Percentiles rank a stretch among this genome's conserved stretches.
phyloP scores from a whole-genome alignment of 208 protist genomes.

The Cochliopodium minus region DNA sequence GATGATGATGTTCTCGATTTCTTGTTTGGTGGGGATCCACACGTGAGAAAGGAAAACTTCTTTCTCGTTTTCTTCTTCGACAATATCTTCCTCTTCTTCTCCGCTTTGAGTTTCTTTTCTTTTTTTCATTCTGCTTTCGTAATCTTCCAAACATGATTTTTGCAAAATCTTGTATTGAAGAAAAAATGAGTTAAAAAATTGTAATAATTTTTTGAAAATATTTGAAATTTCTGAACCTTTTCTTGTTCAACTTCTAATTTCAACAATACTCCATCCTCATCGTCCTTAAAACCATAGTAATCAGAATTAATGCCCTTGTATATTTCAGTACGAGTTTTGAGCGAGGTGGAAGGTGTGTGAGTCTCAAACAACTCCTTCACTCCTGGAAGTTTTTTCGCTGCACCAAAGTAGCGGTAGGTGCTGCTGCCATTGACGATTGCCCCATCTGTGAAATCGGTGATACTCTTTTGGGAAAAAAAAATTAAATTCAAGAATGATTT shows the following conservation, averaged over 20 bases:
- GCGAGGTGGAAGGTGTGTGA: not conserved
- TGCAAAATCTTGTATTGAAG: not conserved
- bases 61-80: not conserved
- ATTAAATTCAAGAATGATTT: not conserved
- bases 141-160: not conserved
- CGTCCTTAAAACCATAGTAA: conserved; percentile 50
- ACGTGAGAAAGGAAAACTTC: not conserved
- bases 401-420: conserved; percentile 58
- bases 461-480: not conserved
- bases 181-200: not conserved
- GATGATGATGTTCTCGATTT: not conserved
- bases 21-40: not conserved
- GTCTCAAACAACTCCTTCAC: conserved; percentile 51
- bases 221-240: too few species aligned
- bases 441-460: not conserved
- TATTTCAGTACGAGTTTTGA: conserved; percentile 29
- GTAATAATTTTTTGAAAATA: not conserved
- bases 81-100: not conserved
- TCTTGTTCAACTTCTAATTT: conserved; percentile 13
- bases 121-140: not conserved
- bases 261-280: conserved; percentile 35
- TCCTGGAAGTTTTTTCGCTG: conserved; percentile 48
- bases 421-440: not conserved
- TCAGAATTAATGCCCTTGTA: conserved; percentile 33
- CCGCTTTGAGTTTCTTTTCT: not conserved